Base-by-base conservation (phyloP, 2,329 filamentous ascomycete species). In the Coniochaeta sp. region DNA sequence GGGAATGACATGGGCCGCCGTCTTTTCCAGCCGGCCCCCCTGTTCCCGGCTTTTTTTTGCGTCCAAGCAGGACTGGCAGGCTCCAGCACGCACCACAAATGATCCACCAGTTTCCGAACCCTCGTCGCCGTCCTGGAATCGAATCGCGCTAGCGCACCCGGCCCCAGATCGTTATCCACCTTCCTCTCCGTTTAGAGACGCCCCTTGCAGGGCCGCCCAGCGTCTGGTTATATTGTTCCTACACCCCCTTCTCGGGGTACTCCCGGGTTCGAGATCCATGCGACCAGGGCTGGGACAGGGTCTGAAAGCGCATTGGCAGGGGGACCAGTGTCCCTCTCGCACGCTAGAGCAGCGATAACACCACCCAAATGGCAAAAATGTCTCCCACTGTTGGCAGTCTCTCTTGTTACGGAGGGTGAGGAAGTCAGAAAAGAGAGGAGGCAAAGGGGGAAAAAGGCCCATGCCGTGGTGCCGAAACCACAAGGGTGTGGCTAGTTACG, bases 391-490 rank as follows among this genome's bases (percentile, higher is more conserved):
- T 18, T 3, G 10, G n/a, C n/a, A n/a, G n/a, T 12, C 22, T 1
- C 22, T 42, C 38, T 42, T 13, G 20, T 42, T 22, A 26, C 38
- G 38, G 38, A 42, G 22, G 38, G 18, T 18, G 20, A 42, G 20
- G n/a, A n/a, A n/a, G n/a, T n/a, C n/a, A n/a, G n/a, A n/a, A n/a
- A n/a, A n/a, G 16, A 18, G 10, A 42, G 20, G 38, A 42, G 18
- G 33, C 33, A 38, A 38, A n/a, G n/a, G n/a, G 38, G 14, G 26
- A n/a, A 38, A 26, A 24, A 31, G 13, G 13, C 27, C 45, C 45
- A 48, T 48, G 45, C 45, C 45, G 45, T 18, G 28, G 28, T 48
- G 45, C 45, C 45, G 45, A 48, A 48, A 48, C 26, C 45, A 14
- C 45, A 13, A 7, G 45, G 45, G 30, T 48, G 28, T 24, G 45